Base-by-base conservation (phyloP, 352 stramenopile genomes). In the Salisapilia sapeloensis region DNA sequence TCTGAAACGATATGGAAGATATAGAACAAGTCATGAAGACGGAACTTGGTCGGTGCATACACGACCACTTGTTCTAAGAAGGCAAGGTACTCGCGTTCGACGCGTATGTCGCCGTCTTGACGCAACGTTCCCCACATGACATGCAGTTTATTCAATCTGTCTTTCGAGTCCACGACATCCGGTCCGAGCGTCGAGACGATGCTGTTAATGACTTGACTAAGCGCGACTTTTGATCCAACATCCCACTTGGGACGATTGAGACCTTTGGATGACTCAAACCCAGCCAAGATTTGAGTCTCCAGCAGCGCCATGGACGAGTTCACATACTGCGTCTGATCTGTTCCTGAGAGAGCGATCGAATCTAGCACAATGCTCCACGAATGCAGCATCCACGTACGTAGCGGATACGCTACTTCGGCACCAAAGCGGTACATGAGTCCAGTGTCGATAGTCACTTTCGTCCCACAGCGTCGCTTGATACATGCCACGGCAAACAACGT, bases 11-110 rank as follows among this genome's bases (percentile, higher is more conserved):
- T n/a, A n/a, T n/a, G n/a, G 4, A 86, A 51, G 26, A 81, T 67
- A 32, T 78, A 76, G 29, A 39, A 39, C 24, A 86, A 50, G 41
- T 86, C 60, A 18, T 30, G 43, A 16, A 34, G 40, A 23, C 63
- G 61, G 28, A 87, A 81, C 12, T 61, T 52, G 7, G 50, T 50
- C 0, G 76, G 76, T 15, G 66, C 66, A 33, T 89, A 84, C 22
- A 89, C 65, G 1, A 85, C 65, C 4, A 91, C 48, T 58, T 91
- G 76, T 43, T 89, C 66, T 21, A 89, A 40, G 18, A 86, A 87
- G 29, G 64, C 70, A 22, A 85, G 59, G 29, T 72, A 85, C 37
- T 85, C 70, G 13, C 82, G 50, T 32, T 89, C 70, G 3, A 89
- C 46, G 10, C 67, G 60, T n/a, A 63, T 39, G 16, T 89, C 66